phyloP scores from a whole-genome alignment of 2,329 filamentous ascomycete genomes.

The Leptographium lundbergii region DNA sequence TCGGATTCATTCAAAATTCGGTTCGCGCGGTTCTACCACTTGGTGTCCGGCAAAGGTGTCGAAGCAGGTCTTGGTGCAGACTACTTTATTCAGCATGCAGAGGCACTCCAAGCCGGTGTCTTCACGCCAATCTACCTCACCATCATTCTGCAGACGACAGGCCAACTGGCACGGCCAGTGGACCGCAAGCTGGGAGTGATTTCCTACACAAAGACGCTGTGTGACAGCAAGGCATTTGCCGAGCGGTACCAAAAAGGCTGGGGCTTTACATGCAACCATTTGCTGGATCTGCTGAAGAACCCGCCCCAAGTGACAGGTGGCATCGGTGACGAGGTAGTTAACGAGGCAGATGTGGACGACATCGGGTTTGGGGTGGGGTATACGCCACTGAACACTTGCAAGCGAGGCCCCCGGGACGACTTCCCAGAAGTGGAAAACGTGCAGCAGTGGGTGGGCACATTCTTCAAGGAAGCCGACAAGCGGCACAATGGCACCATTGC shows the following conservation, averaged over 20 bases:
- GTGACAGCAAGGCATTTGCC: conserved; percentile 74
- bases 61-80: conserved; percentile 81
- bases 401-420: conserved; percentile 59
- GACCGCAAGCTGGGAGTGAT: conserved; percentile 92
- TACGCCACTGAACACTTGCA: conserved; percentile 85
- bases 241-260: conserved; percentile 78
- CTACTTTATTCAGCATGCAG: conserved; percentile 78
- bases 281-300: conserved; percentile 81
- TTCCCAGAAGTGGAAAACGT: conserved; percentile 77
- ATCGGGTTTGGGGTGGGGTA: conserved; percentile 91
- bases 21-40: conserved; percentile 90
- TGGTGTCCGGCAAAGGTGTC: conserved; percentile 60
- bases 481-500: conserved; percentile 60
- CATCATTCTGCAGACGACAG: conserved; percentile 79
- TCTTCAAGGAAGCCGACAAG: conserved; percentile 65
- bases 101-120: conserved; percentile 64
- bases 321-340: conserved; percentile 61
- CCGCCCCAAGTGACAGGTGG: conserved; percentile 57
- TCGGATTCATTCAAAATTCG: conserved; percentile 74
- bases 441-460: conserved; percentile 71
- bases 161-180: conserved; percentile 72
- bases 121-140: conserved; percentile 78
- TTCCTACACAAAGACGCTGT: conserved; percentile 83
- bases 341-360: conserved; percentile 87
- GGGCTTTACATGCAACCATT: conserved; percentile 77